Evolutionary conservation across 2,329 filamentous ascomycete species (phyloP).

Genomic region (Myotisia sp.): DNA sequence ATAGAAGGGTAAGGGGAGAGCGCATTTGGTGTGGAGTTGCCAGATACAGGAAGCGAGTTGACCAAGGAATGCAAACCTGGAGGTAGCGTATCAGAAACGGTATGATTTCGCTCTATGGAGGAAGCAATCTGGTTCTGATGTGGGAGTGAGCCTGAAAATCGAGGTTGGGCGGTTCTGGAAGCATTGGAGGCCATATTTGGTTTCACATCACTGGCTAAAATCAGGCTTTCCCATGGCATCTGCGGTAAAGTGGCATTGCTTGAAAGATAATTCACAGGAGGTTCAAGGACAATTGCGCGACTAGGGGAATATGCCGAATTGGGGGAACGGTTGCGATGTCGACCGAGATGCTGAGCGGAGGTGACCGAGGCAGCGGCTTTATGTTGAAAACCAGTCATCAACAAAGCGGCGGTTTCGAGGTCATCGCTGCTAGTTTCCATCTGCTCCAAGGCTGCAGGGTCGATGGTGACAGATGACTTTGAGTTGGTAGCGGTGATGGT

Average conservation of each 20-base stretch:
- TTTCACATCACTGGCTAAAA: conserved; percentile 60
- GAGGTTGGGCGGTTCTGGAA: conserved; percentile 37
- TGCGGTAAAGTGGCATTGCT: conserved; percentile 70
- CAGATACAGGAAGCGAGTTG: conserved; percentile 55
- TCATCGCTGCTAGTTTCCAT: conserved; percentile 87
- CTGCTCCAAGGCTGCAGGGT: conserved; percentile 52
- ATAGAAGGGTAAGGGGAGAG: conserved; percentile 58
- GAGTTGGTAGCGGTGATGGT: conserved; percentile 41
- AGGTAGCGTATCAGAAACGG: conserved; percentile 46
- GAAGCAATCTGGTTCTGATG: conserved; percentile 51
- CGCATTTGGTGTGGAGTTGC: conserved; percentile 55
- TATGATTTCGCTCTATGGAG: conserved; percentile 50
- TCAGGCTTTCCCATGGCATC: conserved; percentile 83
- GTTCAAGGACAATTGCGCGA: conserved; percentile 58
- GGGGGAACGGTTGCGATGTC: conserved; percentile 32
- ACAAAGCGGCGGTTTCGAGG: conserved; percentile 93
- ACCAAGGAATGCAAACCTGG: conserved; percentile 58
- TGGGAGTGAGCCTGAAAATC: conserved; percentile 47
- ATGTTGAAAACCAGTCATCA: conserved; percentile 95
- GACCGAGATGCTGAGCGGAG: conserved; percentile 37
- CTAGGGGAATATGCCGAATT: conserved; percentile 58
- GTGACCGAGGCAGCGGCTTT: conserved; percentile 64
- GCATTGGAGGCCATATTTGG: conserved; percentile 49
- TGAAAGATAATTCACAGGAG: conserved; percentile 60
- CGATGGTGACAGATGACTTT: conserved; percentile 67